phyloP scores from a whole-genome alignment of 805 yeast species.

The Candida orba region DNA sequence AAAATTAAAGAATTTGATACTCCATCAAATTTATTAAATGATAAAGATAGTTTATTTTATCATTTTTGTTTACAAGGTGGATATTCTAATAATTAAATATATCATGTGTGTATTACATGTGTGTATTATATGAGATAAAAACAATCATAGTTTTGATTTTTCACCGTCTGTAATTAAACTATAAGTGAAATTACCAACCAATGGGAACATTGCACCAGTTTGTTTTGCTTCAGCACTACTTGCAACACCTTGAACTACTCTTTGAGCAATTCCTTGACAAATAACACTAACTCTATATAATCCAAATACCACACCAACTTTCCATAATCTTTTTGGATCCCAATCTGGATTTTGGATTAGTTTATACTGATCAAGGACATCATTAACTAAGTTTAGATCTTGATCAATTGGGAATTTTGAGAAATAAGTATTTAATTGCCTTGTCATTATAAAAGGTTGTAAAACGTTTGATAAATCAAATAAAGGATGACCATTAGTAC shows the following conservation, averaged over 20 bases:
- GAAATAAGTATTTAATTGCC: constrained; percentile 27
- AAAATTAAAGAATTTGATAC: constrained; percentile 70
- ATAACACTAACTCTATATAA: constrained; percentile 49
- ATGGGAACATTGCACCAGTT: no score
- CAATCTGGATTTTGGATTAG: constrained; percentile 10
- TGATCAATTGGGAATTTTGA: constrained; percentile 16
- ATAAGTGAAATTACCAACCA: constrained; percentile 15
- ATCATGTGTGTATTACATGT: neutral
- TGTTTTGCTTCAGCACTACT: constrained; percentile 31
- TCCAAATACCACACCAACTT: constrained; percentile 49
- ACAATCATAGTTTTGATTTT: constrained; percentile 3
- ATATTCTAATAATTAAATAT: constrained; percentile 16
- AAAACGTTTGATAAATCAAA: constrained; percentile 54
- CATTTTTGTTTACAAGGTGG: constrained; percentile 50
- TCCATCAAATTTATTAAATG: constrained; percentile 44
- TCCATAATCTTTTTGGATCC: constrained; percentile 34
- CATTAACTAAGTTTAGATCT: constrained; percentile 9
- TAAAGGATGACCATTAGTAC: constrained; percentile 58
- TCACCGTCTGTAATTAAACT: constrained; percentile 1
- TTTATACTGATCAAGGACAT: constrained; percentile 16
- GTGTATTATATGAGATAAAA: neutral
- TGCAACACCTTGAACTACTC: constrained; percentile 45
- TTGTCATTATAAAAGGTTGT: constrained; percentile 45
- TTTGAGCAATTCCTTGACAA: constrained; percentile 55
- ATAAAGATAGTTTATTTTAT: constrained; percentile 42